phyloP scores from a whole-genome alignment of 305 asterid species.

The Solanum hybrid region DNA sequence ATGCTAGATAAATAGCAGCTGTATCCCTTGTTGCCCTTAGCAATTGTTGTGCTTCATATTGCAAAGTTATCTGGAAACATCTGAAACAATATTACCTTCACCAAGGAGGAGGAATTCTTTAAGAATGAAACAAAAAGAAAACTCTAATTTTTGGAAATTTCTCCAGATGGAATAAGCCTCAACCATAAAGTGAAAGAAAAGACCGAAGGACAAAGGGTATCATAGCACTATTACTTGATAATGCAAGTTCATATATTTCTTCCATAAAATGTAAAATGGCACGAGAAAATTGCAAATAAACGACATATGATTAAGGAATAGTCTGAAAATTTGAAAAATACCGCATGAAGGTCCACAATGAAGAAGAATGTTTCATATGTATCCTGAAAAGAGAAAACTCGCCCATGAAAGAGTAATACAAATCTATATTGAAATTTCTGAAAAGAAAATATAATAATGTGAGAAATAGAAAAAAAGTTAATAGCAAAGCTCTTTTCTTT shows the following conservation, averaged over 20 bases:
- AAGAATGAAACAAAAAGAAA: neutral
- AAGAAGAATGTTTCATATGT: constrained; percentile 79
- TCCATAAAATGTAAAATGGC: neutral
- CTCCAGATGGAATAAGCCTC: neutral
- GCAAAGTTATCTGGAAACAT: constrained; percentile 69
- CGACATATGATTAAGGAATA: neutral
- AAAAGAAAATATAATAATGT: neutral
- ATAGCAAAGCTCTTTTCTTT: neutral
- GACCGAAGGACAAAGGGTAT: neutral
- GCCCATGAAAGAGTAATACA: neutral
- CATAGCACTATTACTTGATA: neutral
- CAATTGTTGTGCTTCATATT: constrained; percentile 64
- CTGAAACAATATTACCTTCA: constrained; percentile 4
- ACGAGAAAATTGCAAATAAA: neutral
- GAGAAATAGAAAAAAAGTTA: neutral
- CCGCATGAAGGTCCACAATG: constrained; percentile 99
- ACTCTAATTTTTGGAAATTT: neutral
- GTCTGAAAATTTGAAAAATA: constrained; percentile 24
- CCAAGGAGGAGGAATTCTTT: neutral
- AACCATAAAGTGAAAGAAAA: neutral
- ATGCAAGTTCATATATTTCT: neutral
- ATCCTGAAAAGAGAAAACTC: constrained; percentile 53
- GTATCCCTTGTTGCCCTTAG: constrained; percentile 84
- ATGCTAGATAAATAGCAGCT: constrained; percentile 94
- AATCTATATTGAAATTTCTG: neutral